Base-by-base conservation (phyloP, 768 basidiomycete species). In the Mycena crocata region DNA sequence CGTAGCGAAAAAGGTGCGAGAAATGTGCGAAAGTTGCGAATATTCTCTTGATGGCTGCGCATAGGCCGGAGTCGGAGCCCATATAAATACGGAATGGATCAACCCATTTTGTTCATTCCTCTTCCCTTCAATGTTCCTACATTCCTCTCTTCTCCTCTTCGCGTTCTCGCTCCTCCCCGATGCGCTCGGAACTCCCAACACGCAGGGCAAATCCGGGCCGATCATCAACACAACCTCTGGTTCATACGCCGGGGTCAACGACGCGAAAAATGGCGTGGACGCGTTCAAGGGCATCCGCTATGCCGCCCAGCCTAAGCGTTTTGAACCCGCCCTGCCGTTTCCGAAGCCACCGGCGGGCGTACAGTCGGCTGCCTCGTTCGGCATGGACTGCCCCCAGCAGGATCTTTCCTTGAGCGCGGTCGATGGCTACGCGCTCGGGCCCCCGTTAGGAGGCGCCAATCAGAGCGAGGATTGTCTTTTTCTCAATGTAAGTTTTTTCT, bases 381-480 rank as follows among this genome's bases (percentile, higher is more conserved):
- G 59, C 26, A 50, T 30, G 17, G 61, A 62, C 42, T 62, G 61
- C n/a, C 61, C 61, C 10, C 51, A 62, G 50, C 23, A 45, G 32
- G 10, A 50, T 21, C 2, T 32, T 10, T 9, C 15, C 51, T 14
- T 62, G 5, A 24, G 5, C 7, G 10, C 7, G 15, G 61, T 32
- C 14, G 51, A 51, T 17, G 2, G 52, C 5, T 24, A 31, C 4
- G 31, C 24, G n/a, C n/a, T n/a, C n/a, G 61, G 61, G 3, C 61
- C 61, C 8, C 61, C 61, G 32, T 40, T 62, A 17, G 26, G 39
- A 24, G 59, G 59, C 26, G 39, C 49, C n/a, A 61, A 61, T 8
- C 59, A 51, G 19, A 61, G 59, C 51, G 61, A 62, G 23, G 51
- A 54, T 13, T 62, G 61, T 37, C 26, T 62, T n/a, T 62, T 62